These are phyloP conservation scores for Ophiosphaerella narmari DNA, from an alignment of 2,329 filamentous ascomycete genomes.

Conservation along the genomic window DNA sequence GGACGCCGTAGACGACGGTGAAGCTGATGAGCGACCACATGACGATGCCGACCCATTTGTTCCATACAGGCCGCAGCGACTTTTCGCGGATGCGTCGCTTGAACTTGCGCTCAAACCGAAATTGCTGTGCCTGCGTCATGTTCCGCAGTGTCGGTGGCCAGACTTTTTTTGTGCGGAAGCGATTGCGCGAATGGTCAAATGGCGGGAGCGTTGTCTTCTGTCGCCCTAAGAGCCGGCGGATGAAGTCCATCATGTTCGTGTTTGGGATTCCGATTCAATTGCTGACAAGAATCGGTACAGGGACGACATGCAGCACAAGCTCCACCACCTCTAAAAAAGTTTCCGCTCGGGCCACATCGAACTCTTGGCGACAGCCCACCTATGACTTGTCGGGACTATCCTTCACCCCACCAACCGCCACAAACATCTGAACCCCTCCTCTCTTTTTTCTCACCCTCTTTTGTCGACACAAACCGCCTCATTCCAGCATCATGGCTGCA, in stretches of 20 bases:
- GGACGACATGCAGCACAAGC: too few species aligned
- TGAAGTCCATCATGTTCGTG: constrained; percentile 37
- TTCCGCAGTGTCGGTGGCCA: constrained; percentile 79
- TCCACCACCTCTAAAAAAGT: constrained; percentile 13
- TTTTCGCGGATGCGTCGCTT: constrained; percentile 70
- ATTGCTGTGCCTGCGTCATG: constrained; percentile 73
- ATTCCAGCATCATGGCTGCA: constrained; percentile 36
- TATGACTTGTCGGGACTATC: constrained; percentile 21
- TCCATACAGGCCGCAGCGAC: constrained; percentile 66
- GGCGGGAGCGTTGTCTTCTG: constrained; percentile 43
- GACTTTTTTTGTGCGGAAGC: constrained; percentile 69
- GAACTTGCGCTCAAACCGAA: constrained; percentile 78
- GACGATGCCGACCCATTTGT: constrained; percentile 66
- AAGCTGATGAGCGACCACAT: constrained; percentile 59
- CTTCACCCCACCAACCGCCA: constrained; percentile 9
- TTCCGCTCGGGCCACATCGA: constrained; percentile 7
- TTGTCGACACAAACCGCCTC: constrained; percentile 2
- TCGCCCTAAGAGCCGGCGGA: constrained; percentile 56
- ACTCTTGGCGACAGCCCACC: constrained; percentile 19
- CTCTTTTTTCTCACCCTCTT: constrained; percentile 19
- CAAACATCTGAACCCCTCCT: constrained; percentile 1
- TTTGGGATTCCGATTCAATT: neutral
- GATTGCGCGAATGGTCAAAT: constrained; percentile 57
- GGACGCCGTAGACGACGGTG: constrained; percentile 59
- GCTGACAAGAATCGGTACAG: too few species aligned